A percentile compares a stretch with the other conserved stretches of the same genome.
These are phyloP conservation scores for Thelephora terrestris DNA, from an alignment of 1,284 basidiomycete species.

Conservation along the genomic window DNA sequence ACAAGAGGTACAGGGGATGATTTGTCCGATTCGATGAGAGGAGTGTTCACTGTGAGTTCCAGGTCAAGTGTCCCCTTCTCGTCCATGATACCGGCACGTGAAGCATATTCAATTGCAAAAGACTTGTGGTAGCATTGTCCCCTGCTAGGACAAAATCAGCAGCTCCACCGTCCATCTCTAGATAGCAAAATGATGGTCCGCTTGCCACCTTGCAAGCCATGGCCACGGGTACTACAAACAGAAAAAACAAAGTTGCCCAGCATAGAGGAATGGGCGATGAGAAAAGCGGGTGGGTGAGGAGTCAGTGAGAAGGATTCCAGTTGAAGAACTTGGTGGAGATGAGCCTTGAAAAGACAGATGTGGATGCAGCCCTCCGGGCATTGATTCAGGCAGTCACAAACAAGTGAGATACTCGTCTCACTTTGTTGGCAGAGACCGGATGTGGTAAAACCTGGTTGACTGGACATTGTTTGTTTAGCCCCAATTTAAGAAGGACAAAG, in stretches of 20 bases:
- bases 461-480: neutral
- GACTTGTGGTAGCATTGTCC: constrained; percentile 7
- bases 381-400: constrained; percentile 4
- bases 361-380: constrained; percentile 4
- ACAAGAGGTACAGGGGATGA: neutral
- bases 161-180: constrained; percentile 10
- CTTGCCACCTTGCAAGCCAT: constrained; percentile 5
- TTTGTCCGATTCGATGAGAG: neutral
- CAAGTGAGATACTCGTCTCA: neutral
- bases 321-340: neutral
- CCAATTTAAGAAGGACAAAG: too few relatives aligned
- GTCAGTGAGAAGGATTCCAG: neutral
- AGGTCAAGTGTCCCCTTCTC: neutral
- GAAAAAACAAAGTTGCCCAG: constrained; percentile 6
- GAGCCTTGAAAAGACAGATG: neutral
- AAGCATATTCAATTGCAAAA: constrained; percentile 5
- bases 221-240: constrained; percentile 3
- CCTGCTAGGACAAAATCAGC: constrained; percentile 7
- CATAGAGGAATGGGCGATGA: constrained; percentile 3
- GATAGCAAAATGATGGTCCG: constrained; percentile 8
- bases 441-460: neutral
- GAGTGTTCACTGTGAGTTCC: constrained; percentile 1
- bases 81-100: neutral
- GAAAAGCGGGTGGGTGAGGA: constrained; percentile 9
- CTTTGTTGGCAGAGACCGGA: neutral